Evolutionary conservation across 768 basidiomycete genomes (phyloP), one percentile per base, ranked within the genome.

Genomic region (Tylopilus vinaceipallidus): DNA sequence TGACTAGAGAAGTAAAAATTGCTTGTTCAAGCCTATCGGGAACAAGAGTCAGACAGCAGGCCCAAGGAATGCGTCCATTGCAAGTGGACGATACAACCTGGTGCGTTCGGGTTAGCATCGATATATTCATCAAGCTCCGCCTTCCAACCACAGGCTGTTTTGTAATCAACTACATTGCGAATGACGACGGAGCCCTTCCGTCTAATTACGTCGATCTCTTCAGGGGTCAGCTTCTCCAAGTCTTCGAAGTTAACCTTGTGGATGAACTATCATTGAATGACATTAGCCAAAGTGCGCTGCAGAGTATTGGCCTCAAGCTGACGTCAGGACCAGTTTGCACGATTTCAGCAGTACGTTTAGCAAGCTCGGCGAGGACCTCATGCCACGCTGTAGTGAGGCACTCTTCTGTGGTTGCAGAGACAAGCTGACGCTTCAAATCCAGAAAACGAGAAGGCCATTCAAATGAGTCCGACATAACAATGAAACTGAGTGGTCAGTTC

Each of bases 1-100:
- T 44, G 57, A 85, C 85, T 86, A 88, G 45, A 88, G 77, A 59
- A 80, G 70, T 66, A 83, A 87, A 67, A 88, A 86, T 57, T 88
- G 86, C 45, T 83, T 85, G 56, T 87, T 68, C 27, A 73, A 47
- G 17, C 83, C 82, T 84, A 37, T 14, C 14, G 23, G 3, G 47
- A 39, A 17, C 14, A 53, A 20, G 10, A n/a, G 9, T 10, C 0
- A 41, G 19, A 12, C 23, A 20, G 37, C 41, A 1, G 37, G n/a
- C n/a, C 39, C 45, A 22, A 29, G 34, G 5, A 17, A 19, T 13
- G 10, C n/a, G 23, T 50, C 24, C 13, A 35, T 17, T 1, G 34
- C n/a, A 6, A 12, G 29, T 11, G 13, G 13, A 12, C 7, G 30
- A 26, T 22, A 48, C 23, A n/a, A 80, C 84, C 86, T 61, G 78